A percentile compares a stretch with the other conserved stretches of the same genome.
Conservation (phyloP, 2,329 filamentous ascomycete species). For the Cladosporium sp. region DNA sequence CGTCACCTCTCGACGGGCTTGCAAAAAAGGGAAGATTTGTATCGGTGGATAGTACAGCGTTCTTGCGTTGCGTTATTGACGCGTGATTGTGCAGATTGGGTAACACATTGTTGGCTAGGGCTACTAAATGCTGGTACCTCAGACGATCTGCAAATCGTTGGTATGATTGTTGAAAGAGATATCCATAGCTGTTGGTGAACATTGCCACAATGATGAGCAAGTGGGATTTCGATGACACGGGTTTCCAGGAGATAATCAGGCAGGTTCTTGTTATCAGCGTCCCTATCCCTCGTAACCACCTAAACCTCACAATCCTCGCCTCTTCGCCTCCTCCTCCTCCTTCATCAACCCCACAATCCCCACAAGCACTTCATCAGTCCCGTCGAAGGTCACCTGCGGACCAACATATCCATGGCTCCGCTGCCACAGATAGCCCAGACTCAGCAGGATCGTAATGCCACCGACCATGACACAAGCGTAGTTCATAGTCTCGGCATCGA, state of each 20-base stretch:
- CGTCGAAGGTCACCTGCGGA: slow-evolving; percentile 26
- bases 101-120: too few species aligned
- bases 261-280: background rate
- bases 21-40: background rate
- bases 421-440: slow-evolving; percentile 40
- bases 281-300: background rate
- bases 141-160: too few species aligned
- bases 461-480: slow-evolving; percentile 49
- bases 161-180: too few species aligned
- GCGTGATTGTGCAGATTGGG: too few species aligned
- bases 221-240: too few species aligned
- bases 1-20: too few species aligned
- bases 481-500: slow-evolving; percentile 46
- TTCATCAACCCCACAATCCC: slow-evolving; percentile 18
- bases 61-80: too few species aligned
- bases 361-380: slow-evolving; percentile 21
- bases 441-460: slow-evolving; percentile 46
- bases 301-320: background rate
- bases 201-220: too few species aligned
- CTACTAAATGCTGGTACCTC: too few species aligned
- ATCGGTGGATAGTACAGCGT: too few species aligned
- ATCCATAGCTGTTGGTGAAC: too few species aligned
- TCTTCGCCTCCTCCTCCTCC: slow-evolving; percentile 7
- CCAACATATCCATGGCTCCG: slow-evolving; percentile 34
- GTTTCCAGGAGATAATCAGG: too few species aligned